These are phyloP conservation scores for Fusarium newnesense DNA, from an alignment of 2,329 filamentous ascomycete genomes.

Conservation along the genomic window DNA sequence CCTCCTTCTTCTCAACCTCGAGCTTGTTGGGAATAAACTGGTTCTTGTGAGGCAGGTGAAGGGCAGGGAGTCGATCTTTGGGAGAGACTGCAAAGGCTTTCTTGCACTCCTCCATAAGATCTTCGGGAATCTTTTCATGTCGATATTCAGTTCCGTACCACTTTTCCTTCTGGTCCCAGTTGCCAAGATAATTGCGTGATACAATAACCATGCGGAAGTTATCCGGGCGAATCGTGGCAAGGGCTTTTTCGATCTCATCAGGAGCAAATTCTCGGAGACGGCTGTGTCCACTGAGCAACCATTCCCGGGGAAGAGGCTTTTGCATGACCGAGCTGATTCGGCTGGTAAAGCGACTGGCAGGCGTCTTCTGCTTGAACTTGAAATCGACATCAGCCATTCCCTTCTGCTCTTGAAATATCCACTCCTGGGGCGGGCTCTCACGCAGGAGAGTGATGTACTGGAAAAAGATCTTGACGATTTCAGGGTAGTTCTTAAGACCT, in stretches of 20 bases:
- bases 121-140: conserved; percentile 79
- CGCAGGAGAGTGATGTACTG: conserved; percentile 90
- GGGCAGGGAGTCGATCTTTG: conserved; percentile 70
- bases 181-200: conserved; percentile 83
- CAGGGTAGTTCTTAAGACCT: conserved; percentile 80
- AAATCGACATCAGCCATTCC: conserved; percentile 93
- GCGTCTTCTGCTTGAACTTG: conserved; percentile 92
- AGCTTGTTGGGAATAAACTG: conserved; percentile 95
- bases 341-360: conserved; percentile 89
- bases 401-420: conserved; percentile 95
- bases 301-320: conserved; percentile 85
- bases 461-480: conserved; percentile 86
- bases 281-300: conserved; percentile 83
- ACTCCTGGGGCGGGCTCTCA: conserved; percentile 83
- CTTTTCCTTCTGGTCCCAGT: conserved; percentile 89
- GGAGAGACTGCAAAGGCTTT: conserved; percentile 68
- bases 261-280: conserved; percentile 84
- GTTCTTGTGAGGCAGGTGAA: conserved; percentile 92
- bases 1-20: conserved; percentile 93
- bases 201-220: conserved; percentile 89
- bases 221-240: conserved; percentile 82
- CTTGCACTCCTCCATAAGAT: conserved; percentile 78
- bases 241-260: conserved; percentile 76
- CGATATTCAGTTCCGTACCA: conserved; percentile 99
- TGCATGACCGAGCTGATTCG: conserved; percentile 90